Evolutionary conservation across 208 protist species (phyloP).

Genomic region (Tritrichomonas musculus): DNA sequence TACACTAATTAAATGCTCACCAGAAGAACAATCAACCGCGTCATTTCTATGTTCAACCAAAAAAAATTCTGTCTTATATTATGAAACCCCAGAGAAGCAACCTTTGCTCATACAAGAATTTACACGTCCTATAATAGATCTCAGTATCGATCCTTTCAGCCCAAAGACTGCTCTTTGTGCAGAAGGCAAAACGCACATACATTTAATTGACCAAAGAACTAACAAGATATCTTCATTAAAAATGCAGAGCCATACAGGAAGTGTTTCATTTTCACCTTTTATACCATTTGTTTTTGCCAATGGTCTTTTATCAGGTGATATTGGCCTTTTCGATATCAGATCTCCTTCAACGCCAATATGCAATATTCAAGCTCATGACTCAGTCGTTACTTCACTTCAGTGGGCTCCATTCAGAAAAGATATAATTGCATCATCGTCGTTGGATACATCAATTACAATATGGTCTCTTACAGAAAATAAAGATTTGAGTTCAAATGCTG

Average conservation of each 20-base stretch:
- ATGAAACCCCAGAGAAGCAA: too few species aligned
- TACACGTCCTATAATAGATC: not conserved
- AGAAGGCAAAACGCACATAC: not conserved
- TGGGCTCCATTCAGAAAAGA: not conserved
- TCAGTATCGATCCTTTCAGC: not conserved
- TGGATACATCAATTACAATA: not conserved
- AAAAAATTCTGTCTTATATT: too few species aligned
- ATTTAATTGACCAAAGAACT: not conserved
- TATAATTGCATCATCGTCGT: not conserved
- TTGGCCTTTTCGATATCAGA: not conserved
- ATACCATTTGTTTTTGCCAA: not conserved
- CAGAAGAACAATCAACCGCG: not conserved
- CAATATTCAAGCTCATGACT: not conserved
- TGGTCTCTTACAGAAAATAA: not conserved
- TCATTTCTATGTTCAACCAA: too few species aligned
- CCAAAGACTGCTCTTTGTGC: not conserved
- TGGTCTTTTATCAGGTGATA: not conserved
- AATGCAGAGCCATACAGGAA: not conserved
- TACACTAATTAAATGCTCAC: not conserved
- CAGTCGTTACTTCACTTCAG: not conserved
- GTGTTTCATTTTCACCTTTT: not conserved
- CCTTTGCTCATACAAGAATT: not conserved
- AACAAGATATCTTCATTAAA: not conserved
- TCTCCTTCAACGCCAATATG: not conserved
- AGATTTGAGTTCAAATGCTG: constrained; percentile 15